A percentile compares a stretch with the other conserved stretches of the same genome.
Evolutionary conservation across 441 rosid species (phyloP).

Genomic region (Aleurites moluccanus): DNA sequence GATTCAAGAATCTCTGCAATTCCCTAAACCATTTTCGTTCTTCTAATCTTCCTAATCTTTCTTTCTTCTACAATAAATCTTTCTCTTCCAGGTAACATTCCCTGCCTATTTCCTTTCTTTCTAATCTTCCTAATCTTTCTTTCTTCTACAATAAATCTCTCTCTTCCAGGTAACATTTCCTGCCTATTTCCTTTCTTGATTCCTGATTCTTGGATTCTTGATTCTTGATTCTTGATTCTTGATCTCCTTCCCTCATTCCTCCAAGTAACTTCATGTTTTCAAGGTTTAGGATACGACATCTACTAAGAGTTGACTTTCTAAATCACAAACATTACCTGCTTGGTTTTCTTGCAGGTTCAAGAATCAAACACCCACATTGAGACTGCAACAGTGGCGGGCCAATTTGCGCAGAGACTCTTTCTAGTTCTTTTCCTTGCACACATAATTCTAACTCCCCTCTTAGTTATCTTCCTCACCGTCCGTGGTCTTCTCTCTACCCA

Average conservation of each 20-base stretch:
- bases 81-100: neutral
- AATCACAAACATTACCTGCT: neutral
- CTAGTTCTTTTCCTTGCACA: conserved; percentile 56
- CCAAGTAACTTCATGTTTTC: neutral
- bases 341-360: conserved; percentile 44
- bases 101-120: neutral
- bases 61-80: neutral
- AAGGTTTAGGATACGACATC: neutral
- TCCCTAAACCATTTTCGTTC: neutral
- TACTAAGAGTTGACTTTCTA: conserved; percentile 15
- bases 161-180: neutral
- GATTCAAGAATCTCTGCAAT: neutral
- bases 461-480: conserved; percentile 51
- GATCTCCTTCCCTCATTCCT: neutral
- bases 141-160: neutral
- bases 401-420: conserved; percentile 46
- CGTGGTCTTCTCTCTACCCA: conserved; percentile 51
- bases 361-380: conserved; percentile 30
- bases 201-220: no score
- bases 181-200: neutral
- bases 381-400: conserved; percentile 40
- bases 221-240: no score
- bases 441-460: conserved; percentile 41
- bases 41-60: neutral
- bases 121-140: neutral